Conservation (phyloP, 495 filamentous ascomycete genomes). For the Tuber calosporum region DNA sequence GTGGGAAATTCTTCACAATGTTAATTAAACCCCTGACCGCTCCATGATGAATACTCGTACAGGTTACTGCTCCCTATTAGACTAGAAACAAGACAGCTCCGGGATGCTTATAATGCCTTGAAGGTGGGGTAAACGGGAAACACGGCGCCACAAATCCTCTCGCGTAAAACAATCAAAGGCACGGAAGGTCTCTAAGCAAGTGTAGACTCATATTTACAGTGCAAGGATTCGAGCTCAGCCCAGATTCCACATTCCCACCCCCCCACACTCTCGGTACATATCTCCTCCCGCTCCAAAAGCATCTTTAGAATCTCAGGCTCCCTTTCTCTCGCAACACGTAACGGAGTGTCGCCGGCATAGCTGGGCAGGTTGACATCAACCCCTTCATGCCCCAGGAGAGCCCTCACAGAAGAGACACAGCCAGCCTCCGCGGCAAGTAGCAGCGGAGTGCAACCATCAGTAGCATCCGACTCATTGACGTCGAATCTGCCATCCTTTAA, state of each 20-base stretch:
- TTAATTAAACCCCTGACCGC: background rate
- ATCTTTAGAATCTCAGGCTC: background rate
- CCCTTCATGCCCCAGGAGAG: background rate
- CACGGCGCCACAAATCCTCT: no score
- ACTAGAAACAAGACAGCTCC: no score
- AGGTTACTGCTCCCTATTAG: no score
- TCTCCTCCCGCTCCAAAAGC: background rate
- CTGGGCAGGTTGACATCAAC: background rate
- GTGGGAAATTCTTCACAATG: background rate
- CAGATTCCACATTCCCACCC: background rate
- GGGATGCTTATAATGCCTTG: background rate
- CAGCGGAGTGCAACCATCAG: constrained; percentile 16
- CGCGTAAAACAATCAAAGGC: background rate
- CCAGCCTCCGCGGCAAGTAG: constrained; percentile 13
- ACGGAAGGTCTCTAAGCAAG: background rate
- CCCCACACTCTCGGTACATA: background rate
- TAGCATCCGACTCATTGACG: constrained; percentile 18
- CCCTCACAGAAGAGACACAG: background rate
- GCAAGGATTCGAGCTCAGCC: background rate
- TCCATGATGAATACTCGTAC: background rate
- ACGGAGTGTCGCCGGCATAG: background rate
- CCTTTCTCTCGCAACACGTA: background rate
- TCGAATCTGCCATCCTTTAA: constrained; percentile 12
- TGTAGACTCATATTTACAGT: no score
- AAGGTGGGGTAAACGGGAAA: background rate